A percentile compares a stretch with the other conserved stretches of the same genome.
phyloP scores from a whole-genome alignment of 306 rosid genomes.

The Castanea crenata region DNA sequence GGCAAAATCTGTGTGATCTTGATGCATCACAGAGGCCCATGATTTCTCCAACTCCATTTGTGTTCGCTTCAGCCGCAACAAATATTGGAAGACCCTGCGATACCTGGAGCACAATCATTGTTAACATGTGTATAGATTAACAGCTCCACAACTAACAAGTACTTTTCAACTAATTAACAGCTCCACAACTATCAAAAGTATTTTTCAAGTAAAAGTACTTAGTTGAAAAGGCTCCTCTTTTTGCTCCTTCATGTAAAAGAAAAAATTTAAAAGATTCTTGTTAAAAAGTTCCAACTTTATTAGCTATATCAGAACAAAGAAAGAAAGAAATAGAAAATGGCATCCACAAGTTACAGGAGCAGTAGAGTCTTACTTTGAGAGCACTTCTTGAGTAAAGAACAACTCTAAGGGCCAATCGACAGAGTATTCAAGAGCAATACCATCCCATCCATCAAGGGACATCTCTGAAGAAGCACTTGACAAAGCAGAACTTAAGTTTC shows the following conservation, averaged over 20 bases:
- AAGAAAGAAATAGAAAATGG: conserved; percentile 14
- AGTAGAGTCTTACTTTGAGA: conserved; percentile 72
- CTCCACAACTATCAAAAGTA: conserved; percentile 21
- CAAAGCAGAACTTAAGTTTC: conserved; percentile 43
- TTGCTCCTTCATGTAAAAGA: background rate
- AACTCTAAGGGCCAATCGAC: conserved; percentile 98
- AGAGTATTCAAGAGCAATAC: conserved; percentile 87
- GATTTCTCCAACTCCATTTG: conserved; percentile 98
- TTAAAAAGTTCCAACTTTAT: background rate
- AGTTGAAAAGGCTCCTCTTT: background rate
- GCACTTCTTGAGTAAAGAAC: conserved; percentile 93
- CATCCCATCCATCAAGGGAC: conserved; percentile 92
- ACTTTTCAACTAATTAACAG: conserved; percentile 4
- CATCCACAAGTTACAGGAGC: conserved; percentile 17
- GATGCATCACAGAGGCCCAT: conserved; percentile 96
- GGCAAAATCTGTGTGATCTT: conserved; percentile 81
- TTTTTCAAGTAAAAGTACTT: background rate
- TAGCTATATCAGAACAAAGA: conserved; percentile 2
- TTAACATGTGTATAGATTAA: conserved; percentile 17
- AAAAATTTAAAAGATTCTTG: background rate
- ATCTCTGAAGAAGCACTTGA: conserved; percentile 62
- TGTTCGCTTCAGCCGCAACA: conserved; percentile 82
- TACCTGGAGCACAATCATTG: conserved; percentile 51
- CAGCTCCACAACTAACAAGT: conserved; percentile 17
- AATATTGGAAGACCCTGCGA: conserved; percentile 82